A percentile compares a stretch with the other conserved stretches of the same genome.
Conservation (phyloP, 2,329 filamentous ascomycete species). For the Escovopsis sp. region DNA sequence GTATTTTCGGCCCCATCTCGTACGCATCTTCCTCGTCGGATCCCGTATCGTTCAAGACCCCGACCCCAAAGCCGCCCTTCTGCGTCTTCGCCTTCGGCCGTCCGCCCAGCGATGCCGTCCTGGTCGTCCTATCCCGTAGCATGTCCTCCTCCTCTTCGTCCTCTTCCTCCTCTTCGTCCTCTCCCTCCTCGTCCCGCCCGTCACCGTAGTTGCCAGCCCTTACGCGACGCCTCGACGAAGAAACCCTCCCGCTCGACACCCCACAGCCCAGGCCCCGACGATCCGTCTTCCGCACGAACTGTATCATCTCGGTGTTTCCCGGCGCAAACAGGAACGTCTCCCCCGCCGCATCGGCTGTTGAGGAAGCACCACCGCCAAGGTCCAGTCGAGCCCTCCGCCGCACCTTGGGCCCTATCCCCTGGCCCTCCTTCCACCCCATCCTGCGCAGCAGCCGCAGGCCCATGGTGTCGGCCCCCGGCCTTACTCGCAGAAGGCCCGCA, state of each 20-base stretch:
- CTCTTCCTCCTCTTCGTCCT: constrained; percentile 29
- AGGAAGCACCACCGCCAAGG: constrained; percentile 19
- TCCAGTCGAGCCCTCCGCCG: constrained; percentile 56
- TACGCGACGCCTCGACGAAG: constrained; percentile 23
- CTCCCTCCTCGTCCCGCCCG: constrained; percentile 26
- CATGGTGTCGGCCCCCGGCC: constrained; percentile 63
- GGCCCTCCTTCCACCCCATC: constrained; percentile 94
- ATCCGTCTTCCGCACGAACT: constrained; percentile 49
- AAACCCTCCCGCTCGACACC: constrained; percentile 43
- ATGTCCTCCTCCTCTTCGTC: not conserved
- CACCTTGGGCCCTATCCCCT: constrained; percentile 81
- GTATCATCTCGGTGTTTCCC: constrained; percentile 57
- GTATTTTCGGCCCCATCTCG: constrained; percentile 78
- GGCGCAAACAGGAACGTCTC: constrained; percentile 69
- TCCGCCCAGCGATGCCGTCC: constrained; percentile 9
- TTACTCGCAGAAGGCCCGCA: constrained; percentile 58
- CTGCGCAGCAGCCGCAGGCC: constrained; percentile 69
- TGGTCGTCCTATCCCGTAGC: not conserved
- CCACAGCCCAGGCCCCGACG: constrained; percentile 57
- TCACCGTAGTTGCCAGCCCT: not conserved
- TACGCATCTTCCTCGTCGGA: constrained; percentile 95
- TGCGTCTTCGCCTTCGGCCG: constrained; percentile 36
- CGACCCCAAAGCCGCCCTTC: constrained; percentile 66
- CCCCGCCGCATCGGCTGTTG: constrained; percentile 18
- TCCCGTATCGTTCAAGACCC: constrained; percentile 79